These are phyloP conservation scores for Leishmania tropica DNA, from an alignment of 208 protist species.

Conservation along the genomic window DNA sequence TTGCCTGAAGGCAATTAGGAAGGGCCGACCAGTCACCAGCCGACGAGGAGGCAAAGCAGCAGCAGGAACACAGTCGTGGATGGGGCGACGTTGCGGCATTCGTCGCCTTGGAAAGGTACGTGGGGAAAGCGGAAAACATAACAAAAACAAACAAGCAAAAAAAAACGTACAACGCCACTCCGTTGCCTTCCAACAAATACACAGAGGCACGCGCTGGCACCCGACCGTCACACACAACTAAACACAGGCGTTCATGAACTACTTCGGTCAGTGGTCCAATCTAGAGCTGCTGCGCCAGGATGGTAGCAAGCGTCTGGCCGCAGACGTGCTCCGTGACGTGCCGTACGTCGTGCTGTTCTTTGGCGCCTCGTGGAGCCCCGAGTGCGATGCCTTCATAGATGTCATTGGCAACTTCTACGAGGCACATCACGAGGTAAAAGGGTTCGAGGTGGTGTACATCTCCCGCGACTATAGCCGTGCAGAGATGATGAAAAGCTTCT, in stretches of 20 bases:
- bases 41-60: neutral
- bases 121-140: no score
- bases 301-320: constrained; percentile 23
- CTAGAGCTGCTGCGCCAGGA: constrained; percentile 35
- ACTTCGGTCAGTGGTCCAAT: constrained; percentile 53
- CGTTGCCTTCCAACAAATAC: constrained; percentile 6
- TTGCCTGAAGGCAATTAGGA: neutral
- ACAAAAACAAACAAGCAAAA: neutral
- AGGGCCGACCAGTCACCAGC: neutral
- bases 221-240: neutral
- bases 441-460: constrained; percentile 31
- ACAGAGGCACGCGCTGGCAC: neutral
- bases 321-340: constrained; percentile 25
- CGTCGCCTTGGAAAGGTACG: neutral
- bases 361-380: constrained; percentile 29
- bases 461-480: constrained; percentile 27
- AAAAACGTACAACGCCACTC: neutral
- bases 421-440: constrained; percentile 20
- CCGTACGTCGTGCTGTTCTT: constrained; percentile 40
- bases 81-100: neutral
- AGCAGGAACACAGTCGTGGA: neutral
- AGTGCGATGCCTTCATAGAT: constrained; percentile 22
- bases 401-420: constrained; percentile 34
- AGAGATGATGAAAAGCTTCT: constrained; percentile 27
- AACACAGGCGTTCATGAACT: constrained; percentile 29